These are phyloP conservation scores for Boletus patriciae DNA, from an alignment of 768 basidiomycete species.

Conservation along the genomic window DNA sequence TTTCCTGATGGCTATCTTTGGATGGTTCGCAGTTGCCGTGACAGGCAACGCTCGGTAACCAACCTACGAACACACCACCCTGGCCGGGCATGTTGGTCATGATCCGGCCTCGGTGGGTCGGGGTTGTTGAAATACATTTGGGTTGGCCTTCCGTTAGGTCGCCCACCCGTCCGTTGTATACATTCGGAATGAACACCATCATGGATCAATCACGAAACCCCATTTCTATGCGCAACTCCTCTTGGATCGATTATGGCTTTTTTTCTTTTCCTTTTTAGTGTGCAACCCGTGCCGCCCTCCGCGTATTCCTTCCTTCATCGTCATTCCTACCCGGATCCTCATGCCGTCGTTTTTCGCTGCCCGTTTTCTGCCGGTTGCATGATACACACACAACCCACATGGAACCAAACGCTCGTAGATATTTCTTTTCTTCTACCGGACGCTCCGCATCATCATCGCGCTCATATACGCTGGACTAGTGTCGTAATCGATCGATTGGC, in stretches of 20 bases:
- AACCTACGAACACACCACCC: background rate
- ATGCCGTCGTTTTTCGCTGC: background rate
- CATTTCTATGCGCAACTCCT: constrained; percentile 6
- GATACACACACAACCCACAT: background rate
- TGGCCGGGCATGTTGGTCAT: background rate
- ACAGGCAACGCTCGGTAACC: constrained; percentile 35
- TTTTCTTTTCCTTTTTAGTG: background rate
- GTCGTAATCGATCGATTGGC: background rate
- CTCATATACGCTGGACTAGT: background rate
- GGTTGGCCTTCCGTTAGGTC: background rate
- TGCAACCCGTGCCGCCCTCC: background rate
- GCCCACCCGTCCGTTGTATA: background rate
- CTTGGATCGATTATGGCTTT: background rate
- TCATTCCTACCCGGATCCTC: background rate
- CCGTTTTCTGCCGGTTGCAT: background rate
- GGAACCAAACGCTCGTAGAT: constrained; percentile 7
- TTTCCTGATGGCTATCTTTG: constrained; percentile 77
- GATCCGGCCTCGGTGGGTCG: background rate
- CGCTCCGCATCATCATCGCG: background rate
- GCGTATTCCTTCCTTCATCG: background rate
- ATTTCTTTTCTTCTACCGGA: background rate
- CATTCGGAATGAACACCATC: constrained; percentile 2
- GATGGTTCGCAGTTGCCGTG: constrained; percentile 68
- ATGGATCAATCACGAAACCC: constrained; percentile 2
- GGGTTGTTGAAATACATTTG: constrained; percentile 1